Base-by-base conservation (phyloP, 305 asterid species). In the Plantago rigida region DNA sequence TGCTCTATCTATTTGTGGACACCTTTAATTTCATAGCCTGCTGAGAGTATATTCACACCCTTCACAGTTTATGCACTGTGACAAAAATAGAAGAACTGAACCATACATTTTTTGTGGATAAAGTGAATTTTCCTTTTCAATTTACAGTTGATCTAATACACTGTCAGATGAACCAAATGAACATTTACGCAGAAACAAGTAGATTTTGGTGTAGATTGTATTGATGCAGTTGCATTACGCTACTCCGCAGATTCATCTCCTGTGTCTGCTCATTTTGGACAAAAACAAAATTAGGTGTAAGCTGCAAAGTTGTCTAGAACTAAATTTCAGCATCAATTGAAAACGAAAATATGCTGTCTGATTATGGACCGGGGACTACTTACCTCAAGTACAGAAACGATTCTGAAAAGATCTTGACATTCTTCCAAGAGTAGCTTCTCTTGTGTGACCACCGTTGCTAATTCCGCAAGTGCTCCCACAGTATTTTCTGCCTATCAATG, bases 401-500 rank as follows among this genome's bases (percentile, higher is more conserved):
- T 44, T 44, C 72, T 78, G 81, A 78, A 81, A 74, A 76, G 82
- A 72, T 90, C 97, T 71, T 79, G 69, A 65, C 86, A 87, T 70
- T 90, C 96, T 78, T 87, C 86, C 48, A 90, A 61, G n/a, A 85
- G 63, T 76, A 71, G 73, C 73, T 78, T 87, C 83, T 90, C 96
- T 79, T 77, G 81, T 57, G 73, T 70, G 19, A 71, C 87, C 13
- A 87, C 69, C 66, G 48, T 80, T 65, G 95, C 95, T 67, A 87
- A 47, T 51, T 81, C 87, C 47, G 74, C 71, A 28, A 75, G 64
- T 47, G 66, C 59, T 64, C 51, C 67, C 2, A 66, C 78, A 0
- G 80, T 69, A 46, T 74, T 69, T 59, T 76, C 80, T 14, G 79
- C 71, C 93, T 89, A 59, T 15, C 11, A 2, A 56, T 22, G 4